Percentiles rank a stretch among this genome's conserved stretches.
These are phyloP conservation scores for Orychophragmus violaceus DNA, from an alignment of 345 rosid genomes.

Conservation along the genomic window DNA sequence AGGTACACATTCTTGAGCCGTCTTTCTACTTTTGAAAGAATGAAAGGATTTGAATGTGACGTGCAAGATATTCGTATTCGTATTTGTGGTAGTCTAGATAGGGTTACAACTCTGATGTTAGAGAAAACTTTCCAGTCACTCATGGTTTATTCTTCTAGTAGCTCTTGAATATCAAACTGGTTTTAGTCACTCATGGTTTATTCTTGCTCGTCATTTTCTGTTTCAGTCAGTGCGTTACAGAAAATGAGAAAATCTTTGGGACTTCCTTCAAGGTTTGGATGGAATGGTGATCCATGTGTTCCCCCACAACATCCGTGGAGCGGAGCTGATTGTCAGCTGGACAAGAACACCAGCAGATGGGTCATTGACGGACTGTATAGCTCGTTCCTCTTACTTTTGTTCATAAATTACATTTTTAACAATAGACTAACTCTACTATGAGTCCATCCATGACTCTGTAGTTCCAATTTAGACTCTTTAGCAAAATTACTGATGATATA, in stretches of 20 bases:
- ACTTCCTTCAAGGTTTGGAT: conserved; percentile 90
- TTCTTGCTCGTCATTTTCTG: too few species aligned
- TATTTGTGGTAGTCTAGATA: too few species aligned
- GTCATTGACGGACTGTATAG: conserved; percentile 94
- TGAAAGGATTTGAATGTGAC: too few species aligned
- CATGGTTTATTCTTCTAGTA: too few species aligned
- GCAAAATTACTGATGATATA: neutral
- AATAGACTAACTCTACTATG: neutral
- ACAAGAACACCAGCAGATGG: conserved; percentile 67
- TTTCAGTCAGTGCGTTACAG: conserved; percentile 70
- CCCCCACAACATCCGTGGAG: conserved; percentile 99
- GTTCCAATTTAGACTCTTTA: too few species aligned
- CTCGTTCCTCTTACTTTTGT: neutral
- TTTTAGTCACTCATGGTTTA: too few species aligned
- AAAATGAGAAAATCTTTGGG: conserved; percentile 58
- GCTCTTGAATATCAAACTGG: too few species aligned
- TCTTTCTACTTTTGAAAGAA: too few species aligned
- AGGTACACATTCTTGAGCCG: conserved; percentile 72
- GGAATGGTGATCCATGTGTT: conserved; percentile 99
- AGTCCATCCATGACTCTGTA: neutral
- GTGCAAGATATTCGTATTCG: too few species aligned
- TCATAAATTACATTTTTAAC: neutral
- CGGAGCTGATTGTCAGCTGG: conserved; percentile 80
- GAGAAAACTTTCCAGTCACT: too few species aligned
- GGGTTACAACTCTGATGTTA: too few species aligned